phyloP scores from a whole-genome alignment of 345 rosid genomes.

The Gossypium rotundifolium region DNA sequence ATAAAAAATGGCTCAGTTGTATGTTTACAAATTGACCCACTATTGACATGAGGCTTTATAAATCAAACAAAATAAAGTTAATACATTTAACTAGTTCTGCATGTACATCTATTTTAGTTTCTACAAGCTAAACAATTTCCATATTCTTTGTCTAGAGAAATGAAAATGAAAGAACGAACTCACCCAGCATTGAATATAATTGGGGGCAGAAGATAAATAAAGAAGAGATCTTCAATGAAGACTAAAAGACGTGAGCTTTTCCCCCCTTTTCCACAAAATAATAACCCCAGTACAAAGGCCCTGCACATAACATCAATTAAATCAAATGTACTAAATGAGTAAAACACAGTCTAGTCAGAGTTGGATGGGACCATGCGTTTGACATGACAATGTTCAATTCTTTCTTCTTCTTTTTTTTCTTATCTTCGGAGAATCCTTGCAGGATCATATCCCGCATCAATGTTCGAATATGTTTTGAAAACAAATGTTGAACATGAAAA shows the following conservation, averaged over 20 bases:
- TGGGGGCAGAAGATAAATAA: conserved; percentile 95
- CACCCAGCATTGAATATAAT: conserved; percentile 98
- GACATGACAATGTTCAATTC: too few species aligned
- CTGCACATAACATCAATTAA: conserved; percentile 34
- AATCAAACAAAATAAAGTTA: too few species aligned
- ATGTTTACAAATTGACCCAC: too few species aligned
- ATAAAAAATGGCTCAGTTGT: too few species aligned
- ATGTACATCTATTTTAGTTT: neutral
- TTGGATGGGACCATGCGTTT: too few species aligned
- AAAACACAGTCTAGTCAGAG: neutral
- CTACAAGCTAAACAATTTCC: neutral
- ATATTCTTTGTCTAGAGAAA: neutral
- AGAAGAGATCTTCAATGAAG: conserved; percentile 99
- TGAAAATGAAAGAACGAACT: conserved; percentile 15
- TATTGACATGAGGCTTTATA: too few species aligned
- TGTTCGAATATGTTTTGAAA: too few species aligned
- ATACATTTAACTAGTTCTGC: too few species aligned
- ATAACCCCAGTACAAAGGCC: conserved; percentile 72
- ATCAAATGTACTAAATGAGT: neutral
- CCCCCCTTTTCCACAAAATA: conserved; percentile 69
- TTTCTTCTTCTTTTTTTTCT: too few species aligned
- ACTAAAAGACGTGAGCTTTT: conserved; percentile 89
- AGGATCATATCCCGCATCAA: too few species aligned
- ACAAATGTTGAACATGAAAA: too few species aligned
- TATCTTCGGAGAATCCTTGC: too few species aligned